phyloP scores from a whole-genome alignment of 371 early-diverging fungal species.

The Apophysomyces sp. region DNA sequence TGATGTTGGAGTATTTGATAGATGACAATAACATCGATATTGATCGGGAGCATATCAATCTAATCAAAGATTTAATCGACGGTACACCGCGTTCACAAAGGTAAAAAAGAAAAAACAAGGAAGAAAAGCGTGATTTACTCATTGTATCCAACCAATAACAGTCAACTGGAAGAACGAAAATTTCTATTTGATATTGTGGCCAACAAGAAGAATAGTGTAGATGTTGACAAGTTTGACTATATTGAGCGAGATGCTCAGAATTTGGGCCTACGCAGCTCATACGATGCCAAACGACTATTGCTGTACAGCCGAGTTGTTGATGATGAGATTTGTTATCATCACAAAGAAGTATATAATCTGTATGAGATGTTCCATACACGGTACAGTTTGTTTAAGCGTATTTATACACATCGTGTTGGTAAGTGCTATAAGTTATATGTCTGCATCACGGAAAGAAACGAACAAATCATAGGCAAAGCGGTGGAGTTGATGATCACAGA shows the following conservation, averaged over 20 bases:
- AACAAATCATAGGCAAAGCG: constrained; percentile 37
- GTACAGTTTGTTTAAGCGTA: constrained; percentile 86
- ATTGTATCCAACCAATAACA: background rate
- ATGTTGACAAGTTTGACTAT: constrained; percentile 98
- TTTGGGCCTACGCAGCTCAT: constrained; percentile 78
- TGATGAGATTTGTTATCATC: constrained; percentile 87
- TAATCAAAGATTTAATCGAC: constrained; percentile 85
- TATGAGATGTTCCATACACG: constrained; percentile 93
- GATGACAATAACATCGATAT: constrained; percentile 81
- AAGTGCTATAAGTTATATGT: constrained; percentile 11
- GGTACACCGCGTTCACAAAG: constrained; percentile 58
- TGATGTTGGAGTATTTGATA: constrained; percentile 87
- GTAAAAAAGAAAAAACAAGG: constrained; percentile 9
- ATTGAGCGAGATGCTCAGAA: constrained; percentile 89
- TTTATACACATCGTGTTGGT: constrained; percentile 89
- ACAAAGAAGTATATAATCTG: constrained; percentile 77
- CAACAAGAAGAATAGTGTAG: constrained; percentile 90
- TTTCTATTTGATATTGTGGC: constrained; percentile 96
- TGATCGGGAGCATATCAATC: constrained; percentile 62
- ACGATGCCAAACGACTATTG: constrained; percentile 81
- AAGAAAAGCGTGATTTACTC: background rate
- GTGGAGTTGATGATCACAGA: constrained; percentile 91
- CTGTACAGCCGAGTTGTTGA: constrained; percentile 82
- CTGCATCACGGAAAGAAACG: background rate
- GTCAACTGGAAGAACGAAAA: constrained; percentile 38